Evolutionary conservation across 2,329 filamentous ascomycete species (phyloP).

Genomic region (Neonectria sp.): DNA sequence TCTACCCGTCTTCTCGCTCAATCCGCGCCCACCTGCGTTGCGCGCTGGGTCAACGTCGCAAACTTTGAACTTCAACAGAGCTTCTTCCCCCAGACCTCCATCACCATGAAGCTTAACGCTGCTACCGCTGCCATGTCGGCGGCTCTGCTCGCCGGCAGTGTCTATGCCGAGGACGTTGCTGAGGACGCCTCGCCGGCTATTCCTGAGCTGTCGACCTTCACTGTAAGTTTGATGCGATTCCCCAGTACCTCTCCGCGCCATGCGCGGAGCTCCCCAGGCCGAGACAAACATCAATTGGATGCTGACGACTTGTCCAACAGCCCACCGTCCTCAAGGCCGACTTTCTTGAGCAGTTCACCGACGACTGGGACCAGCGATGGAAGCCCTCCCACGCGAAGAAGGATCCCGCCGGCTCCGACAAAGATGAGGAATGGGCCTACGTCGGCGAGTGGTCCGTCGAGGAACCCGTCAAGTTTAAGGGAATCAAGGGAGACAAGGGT

Average conservation of each 20-base stretch:
- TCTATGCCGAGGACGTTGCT: constrained; percentile 78
- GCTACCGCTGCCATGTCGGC: constrained; percentile 83
- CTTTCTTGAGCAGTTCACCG: constrained; percentile 98
- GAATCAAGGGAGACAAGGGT: constrained; percentile 95
- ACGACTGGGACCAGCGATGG: constrained; percentile 95
- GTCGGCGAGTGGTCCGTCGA: constrained; percentile 97
- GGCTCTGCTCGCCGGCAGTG: constrained; percentile 75
- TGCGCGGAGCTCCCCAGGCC: constrained; percentile 5
- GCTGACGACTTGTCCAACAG: constrained; percentile 64
- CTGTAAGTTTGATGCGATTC: constrained; percentile 72
- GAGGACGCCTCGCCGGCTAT: constrained; percentile 67
- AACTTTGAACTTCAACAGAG: constrained; percentile 23
- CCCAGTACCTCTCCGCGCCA: not conserved
- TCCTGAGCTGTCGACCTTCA: constrained; percentile 85
- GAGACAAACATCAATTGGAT: constrained; percentile 34
- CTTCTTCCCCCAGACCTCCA: constrained; percentile 63
- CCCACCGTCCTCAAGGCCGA: constrained; percentile 90
- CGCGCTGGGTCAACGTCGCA: constrained; percentile 40
- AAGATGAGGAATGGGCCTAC: constrained; percentile 97
- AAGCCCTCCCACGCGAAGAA: constrained; percentile 98
- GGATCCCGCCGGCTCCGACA: constrained; percentile 79
- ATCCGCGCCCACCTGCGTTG: constrained; percentile 32
- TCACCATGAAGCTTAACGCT: constrained; percentile 87
- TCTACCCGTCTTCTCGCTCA: constrained; percentile 11
- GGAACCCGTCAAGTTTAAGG: constrained; percentile 91